Base-by-base conservation (phyloP, 768 basidiomycete genomes). In the Auricularia auricula-judae region DNA sequence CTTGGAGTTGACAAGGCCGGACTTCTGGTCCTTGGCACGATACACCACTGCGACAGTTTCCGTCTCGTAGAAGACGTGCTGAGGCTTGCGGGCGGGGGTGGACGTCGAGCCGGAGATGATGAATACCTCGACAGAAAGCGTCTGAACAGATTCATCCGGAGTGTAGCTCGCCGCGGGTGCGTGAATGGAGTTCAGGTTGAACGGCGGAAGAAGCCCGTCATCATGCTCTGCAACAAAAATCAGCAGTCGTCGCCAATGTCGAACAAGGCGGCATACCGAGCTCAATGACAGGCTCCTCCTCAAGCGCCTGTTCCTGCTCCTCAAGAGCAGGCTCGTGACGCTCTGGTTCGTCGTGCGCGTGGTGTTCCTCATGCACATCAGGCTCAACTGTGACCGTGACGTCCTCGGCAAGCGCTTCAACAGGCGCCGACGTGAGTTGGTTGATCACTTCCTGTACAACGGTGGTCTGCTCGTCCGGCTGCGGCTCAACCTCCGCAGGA, bases 41-140 rank as follows among this genome's bases (percentile, higher is more conserved):
- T 90, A 82, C 14, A 93, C 78, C 62, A 93, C 78, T 1, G 81
- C 84, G 21, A 91, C 75, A 7, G 85, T 75, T 70, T 93, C 91
- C 1, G 80, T 75, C 62, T 93, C 90, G 70, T 93, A 87, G 72
- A 93, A 90, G 18, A 88, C 72, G 65, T 81, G 76, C 7, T 70
- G 70, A 63, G 84, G 77, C 3, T 71, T 75, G 11, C 78, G 75
- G 11, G 91, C 67, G 1, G 80, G 68, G 1, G 75, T 77, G 1
- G 82, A 79, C 4, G 78, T 78, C 62, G 74, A 78, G 11, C 84
- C 86, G 0, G 77, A 72, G 65, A 93, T 78, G 11, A 77, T 73
- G 72, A 92, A 76, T 2, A 88, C 80, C 43, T 93, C 91, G 3
- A 91, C 83, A n/a, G 89, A 90, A 42, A 93, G 81, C 0, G 83